Base-by-base conservation (phyloP, 202 grass and related monocot species). In the Elaeis oleifera region DNA sequence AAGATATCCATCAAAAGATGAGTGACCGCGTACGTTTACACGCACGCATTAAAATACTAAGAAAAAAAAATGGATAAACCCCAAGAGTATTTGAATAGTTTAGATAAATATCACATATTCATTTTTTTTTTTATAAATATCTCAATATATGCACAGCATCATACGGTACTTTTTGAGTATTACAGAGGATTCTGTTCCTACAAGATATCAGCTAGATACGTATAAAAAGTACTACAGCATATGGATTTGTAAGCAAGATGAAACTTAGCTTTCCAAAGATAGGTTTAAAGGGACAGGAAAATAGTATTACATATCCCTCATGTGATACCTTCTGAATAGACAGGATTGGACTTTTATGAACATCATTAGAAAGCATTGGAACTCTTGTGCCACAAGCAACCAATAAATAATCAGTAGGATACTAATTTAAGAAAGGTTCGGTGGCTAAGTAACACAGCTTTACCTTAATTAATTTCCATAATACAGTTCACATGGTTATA, bases 201-300 rank as follows among this genome's bases (percentile, higher is more conserved):
- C 0, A 20, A 20, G 20, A 0, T 20, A 20, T 20, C 20, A 20
- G 7, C 36, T 44, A 84, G 70, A 68, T 32, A 49, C 26, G 61
- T 77, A 88, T 77, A 65, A 54, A 53, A 32, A 24, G 1, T 24
- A 24, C 17, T 28, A 59, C 9, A 65, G 32, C 32, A 36, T 9
- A 36, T 9, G 32, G 57, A 59, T 44, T 61, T 61, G 18, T 55
- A 62, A 71, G 76, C 67, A 57, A 59, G 50, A 70, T 50, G 28
- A 15, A 26, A 62, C 71, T 15, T 49, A 63, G 48, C 60, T 49
- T 59, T 70, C 65, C 51, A 49, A 59, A 1, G 24, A 61, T 28
- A n/a, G 59, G 31, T 28, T 32, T 32, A 53, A 2, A 53, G 21
- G 49, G n/a, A 36, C 7, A 5, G 27, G 18, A 9, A 14, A 4